phyloP scores from a whole-genome alignment of 257 asterid genomes.

The Solanum okadae region DNA sequence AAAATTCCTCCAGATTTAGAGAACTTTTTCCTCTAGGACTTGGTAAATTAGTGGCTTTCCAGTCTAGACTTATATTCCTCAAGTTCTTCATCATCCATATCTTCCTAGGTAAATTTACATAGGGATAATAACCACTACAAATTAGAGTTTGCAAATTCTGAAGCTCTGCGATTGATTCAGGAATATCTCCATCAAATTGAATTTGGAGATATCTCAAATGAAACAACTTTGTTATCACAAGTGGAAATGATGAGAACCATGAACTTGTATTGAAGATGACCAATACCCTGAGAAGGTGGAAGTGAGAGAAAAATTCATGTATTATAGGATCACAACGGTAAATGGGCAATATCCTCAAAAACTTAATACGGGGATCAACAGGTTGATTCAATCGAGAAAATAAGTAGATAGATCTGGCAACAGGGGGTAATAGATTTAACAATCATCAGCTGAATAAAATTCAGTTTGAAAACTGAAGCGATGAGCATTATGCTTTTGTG shows the following conservation, averaged over 20 bases:
- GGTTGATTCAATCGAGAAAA: background rate
- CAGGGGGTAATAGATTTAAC: background rate
- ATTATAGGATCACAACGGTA: background rate
- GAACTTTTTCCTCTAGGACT: too few relatives aligned
- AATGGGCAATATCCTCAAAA: background rate
- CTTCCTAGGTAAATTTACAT: too few relatives aligned
- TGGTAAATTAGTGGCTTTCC: too few relatives aligned
- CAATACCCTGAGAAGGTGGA: background rate
- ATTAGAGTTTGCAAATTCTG: background rate
- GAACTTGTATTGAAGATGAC: background rate
- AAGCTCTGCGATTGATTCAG: background rate
- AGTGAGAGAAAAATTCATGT: background rate
- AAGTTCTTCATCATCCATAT: background rate
- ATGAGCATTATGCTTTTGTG: background rate
- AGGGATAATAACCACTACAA: too few relatives aligned
- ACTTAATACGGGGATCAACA: background rate
- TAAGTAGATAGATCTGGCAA: background rate
- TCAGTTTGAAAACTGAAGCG: background rate
- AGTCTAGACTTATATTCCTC: background rate
- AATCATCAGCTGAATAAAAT: background rate
- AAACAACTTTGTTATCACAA: too few relatives aligned
- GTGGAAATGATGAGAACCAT: too few relatives aligned
- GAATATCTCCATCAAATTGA: background rate
- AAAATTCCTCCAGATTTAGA: too few relatives aligned
- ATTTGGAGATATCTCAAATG: background rate